Evolutionary conservation across 2,329 filamentous ascomycete genomes (phyloP), one percentile per base, ranked within the genome.

Genomic region (Alternaria solani): DNA sequence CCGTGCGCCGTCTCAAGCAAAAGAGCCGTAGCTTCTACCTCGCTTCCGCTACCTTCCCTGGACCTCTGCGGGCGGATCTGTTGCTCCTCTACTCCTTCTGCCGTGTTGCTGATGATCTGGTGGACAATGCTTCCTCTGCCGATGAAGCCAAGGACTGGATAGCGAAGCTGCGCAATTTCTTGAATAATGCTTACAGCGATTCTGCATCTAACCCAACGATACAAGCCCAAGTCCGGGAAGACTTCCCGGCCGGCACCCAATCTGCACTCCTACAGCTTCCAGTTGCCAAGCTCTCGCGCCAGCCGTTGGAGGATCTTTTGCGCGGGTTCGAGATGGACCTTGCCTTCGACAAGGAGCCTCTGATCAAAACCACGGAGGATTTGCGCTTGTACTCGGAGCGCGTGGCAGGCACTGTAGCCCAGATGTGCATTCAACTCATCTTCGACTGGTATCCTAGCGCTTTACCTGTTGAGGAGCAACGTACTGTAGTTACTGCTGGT

Each of bases 1-100:
- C 89, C 0, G 85, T 89, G 0, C 66, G 70, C 1, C 83, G 87
- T 7, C 78, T 92, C 7, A 79, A 83, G 51, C 82, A 81, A 55
- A 92, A 92, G 71, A 92, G 89, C 66, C 84, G 89, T 48, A 92
- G 89, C 67, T 92, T 93, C 73, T 91, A 91, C 65, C 80, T 93
- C 6, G 91, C 90, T 0, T 91, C 88, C 63, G 86, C 88, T 0
- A 86, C 88, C 0, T 93, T 93, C 64, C 83, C 87, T 39, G 89
- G 89, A 1, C 84, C 87, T 25, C 79, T 93, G 7, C 84, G 90
- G 5, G 87, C 89, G 30, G 90, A 93, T 65, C 74, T 93, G 12
- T 84, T 91, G 26, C 77, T 91, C 1, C 78, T 93, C 78, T 92
- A 92, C 71, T 90, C 89, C 0, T 92, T 91, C 72, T 93, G 90